phyloP scores from a whole-genome alignment of 768 basidiomycete species.

The Boletus reticulatus region DNA sequence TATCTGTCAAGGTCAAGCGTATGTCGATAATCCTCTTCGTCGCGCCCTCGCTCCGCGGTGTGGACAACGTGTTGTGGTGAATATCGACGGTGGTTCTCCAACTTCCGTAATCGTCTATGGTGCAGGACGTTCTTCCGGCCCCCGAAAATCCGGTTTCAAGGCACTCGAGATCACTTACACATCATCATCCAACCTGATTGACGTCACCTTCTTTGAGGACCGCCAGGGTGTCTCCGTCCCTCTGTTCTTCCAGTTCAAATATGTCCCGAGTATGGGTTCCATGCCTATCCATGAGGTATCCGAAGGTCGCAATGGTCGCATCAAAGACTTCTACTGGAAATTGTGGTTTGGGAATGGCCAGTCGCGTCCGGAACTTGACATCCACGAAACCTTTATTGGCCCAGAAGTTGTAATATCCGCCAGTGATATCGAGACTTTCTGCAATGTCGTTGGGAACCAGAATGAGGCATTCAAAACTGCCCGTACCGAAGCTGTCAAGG shows the following conservation, averaged over 20 bases:
- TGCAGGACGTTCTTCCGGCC: conserved; percentile 74
- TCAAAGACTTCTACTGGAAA: conserved; percentile 98
- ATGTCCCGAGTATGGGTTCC: conserved; percentile 84
- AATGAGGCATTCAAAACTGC: conserved; percentile 85
- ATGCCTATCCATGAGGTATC: conserved; percentile 92
- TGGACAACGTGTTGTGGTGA: conserved; percentile 75
- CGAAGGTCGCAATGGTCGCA: conserved; percentile 78
- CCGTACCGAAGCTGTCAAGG: conserved; percentile 65
- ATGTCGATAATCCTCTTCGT: conserved; percentile 86
- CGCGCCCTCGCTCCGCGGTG: conserved; percentile 81
- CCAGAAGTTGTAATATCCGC: conserved; percentile 83
- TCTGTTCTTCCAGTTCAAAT: conserved; percentile 77
- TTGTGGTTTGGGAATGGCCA: conserved; percentile 94
- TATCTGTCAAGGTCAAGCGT: conserved; percentile 82
- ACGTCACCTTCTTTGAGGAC: conserved; percentile 80
- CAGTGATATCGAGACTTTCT: conserved; percentile 82
- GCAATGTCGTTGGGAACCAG: conserved; percentile 90
- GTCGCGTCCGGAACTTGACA: conserved; percentile 70
- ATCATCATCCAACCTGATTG: conserved; percentile 51
- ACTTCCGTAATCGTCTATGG: conserved; percentile 69
- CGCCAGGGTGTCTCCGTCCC: conserved; percentile 75
- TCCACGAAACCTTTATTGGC: conserved; percentile 81
- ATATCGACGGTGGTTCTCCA: conserved; percentile 44
- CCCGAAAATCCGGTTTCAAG: conserved; percentile 75
- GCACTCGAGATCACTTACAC: conserved; percentile 73